Conservation (phyloP, 495 filamentous ascomycete genomes). For the Trichocladium antarcticum region DNA sequence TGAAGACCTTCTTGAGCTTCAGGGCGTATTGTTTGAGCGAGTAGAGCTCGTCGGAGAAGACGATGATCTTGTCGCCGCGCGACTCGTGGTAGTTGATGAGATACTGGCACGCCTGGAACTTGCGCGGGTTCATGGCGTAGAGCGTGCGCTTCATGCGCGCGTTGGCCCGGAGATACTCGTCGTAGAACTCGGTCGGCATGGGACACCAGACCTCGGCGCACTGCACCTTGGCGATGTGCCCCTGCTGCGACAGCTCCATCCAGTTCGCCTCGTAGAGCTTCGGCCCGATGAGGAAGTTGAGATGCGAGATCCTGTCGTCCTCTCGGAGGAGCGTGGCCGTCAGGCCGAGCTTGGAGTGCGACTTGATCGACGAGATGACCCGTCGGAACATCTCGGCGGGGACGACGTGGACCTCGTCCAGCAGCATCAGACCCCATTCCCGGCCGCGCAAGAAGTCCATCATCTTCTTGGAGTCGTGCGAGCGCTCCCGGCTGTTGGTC, state of each 20-base stretch:
- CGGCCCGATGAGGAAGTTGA: conserved; percentile 95
- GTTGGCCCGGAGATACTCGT: conserved; percentile 62
- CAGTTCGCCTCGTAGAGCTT: conserved; percentile 98
- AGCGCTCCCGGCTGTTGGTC: conserved; percentile 71
- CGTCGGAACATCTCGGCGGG: conserved; percentile 91
- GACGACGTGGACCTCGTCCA: conserved; percentile 98
- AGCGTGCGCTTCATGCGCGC: conserved; percentile 53
- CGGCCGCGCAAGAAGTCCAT: conserved; percentile 88
- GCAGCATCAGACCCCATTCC: conserved; percentile 96
- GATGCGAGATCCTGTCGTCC: conserved; percentile 94
- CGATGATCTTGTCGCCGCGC: conserved; percentile 95
- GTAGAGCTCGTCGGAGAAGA: conserved; percentile 98
- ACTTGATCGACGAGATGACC: conserved; percentile 81
- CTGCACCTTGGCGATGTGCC: conserved; percentile 94
- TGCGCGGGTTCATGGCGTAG: conserved; percentile 95
- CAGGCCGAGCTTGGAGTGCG: conserved; percentile 91
- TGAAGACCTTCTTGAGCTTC: conserved; percentile 79
- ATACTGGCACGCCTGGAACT: conserved; percentile 94
- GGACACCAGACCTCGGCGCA: conserved; percentile 99
- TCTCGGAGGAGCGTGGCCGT: conserved; percentile 92
- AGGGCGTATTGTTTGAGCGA: conserved; percentile 76
- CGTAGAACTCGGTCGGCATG: conserved; percentile 97
- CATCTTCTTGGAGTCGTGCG: conserved; percentile 91
- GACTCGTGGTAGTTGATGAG: conserved; percentile 96
- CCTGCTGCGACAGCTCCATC: conserved; percentile 96